Evolutionary conservation across 352 stramenopile genomes (phyloP), one percentile per base, ranked within the genome.

Genomic region (Thalassiosira livingstoniorum): DNA sequence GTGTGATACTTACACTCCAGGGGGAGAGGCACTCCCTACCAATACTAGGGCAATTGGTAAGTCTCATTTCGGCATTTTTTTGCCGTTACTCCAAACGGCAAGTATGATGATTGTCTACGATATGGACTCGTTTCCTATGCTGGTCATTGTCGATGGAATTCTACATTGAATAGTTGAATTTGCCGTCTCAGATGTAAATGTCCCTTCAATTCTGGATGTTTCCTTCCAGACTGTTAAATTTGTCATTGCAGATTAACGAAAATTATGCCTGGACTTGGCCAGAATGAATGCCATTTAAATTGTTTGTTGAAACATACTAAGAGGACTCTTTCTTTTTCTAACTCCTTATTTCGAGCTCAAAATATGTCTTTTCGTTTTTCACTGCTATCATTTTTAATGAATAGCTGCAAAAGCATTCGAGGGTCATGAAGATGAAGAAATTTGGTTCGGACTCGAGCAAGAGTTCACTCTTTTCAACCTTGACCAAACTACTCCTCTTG

Each of bases 401-500:
- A 27, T 45, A 86, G 90, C 89, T 62, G 84, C 87, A 53, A 81
- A 91, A 65, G 64, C 83, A 29, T 95, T 96, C 65, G 89, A 90
- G 57, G 85, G 84, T 27, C 80, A 85, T 0, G 88, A 93, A 58
- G 88, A 91, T 23, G 77, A 94, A 84, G 91, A 93, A 75, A 75
- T 93, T 15, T 98, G 96, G 97, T 99, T 98, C 86, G 97, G 97
- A 68, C 95, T 99, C 82, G 97, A 99, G 93, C 97, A 99, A 92
- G 97, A 99, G 84, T 94, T 93, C 80, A 94, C 90, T 37, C 87
- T 94, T 31, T 94, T 94, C 83, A 94, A 94, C 68, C 82, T 94
- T 54, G 90, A 94, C 58, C 75, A 92, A 73, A 68, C 63, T 29
- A 94, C 90, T 75, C 90, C 90, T 55, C 84, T 94, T 31, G 90